Evolutionary conservation across 106 monocot species (phyloP).

Genomic region (Allium sativum): DNA sequence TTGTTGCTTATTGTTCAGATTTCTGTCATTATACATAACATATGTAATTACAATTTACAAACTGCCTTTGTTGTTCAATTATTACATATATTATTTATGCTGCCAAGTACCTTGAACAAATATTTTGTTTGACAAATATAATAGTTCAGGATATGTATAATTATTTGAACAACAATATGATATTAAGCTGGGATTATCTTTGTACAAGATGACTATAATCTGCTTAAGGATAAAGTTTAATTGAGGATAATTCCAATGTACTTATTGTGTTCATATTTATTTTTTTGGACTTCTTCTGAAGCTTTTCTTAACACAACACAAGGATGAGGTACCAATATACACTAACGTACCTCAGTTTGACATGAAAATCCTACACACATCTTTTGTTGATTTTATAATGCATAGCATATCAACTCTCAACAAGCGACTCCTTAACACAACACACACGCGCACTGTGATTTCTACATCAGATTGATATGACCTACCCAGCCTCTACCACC

Average conservation of each 20-base stretch:
- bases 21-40: too few species aligned
- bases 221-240: background rate
- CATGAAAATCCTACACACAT: constrained; percentile 7
- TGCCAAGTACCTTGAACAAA: background rate
- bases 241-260: too few species aligned
- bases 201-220: background rate
- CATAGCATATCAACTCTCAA: constrained; percentile 47
- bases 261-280: too few species aligned
- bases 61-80: constrained; percentile 13
- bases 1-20: too few species aligned
- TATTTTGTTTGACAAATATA: too few species aligned
- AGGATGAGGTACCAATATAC: too few species aligned
- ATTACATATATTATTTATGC: constrained; percentile 21
- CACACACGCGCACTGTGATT: constrained; percentile 41
- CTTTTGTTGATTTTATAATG: constrained; percentile 30
- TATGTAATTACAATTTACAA: background rate
- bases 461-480: constrained; percentile 37
- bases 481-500: constrained; percentile 34
- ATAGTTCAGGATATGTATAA: too few species aligned
- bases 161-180: too few species aligned
- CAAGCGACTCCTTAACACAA: constrained; percentile 47
- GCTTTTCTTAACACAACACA: too few species aligned
- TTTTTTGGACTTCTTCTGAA: too few species aligned
- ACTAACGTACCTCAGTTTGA: too few species aligned
- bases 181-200: too few species aligned